phyloP scores from a whole-genome alignment of 2,329 filamentous ascomycete genomes.

The Tricladium varicosporioides region DNA sequence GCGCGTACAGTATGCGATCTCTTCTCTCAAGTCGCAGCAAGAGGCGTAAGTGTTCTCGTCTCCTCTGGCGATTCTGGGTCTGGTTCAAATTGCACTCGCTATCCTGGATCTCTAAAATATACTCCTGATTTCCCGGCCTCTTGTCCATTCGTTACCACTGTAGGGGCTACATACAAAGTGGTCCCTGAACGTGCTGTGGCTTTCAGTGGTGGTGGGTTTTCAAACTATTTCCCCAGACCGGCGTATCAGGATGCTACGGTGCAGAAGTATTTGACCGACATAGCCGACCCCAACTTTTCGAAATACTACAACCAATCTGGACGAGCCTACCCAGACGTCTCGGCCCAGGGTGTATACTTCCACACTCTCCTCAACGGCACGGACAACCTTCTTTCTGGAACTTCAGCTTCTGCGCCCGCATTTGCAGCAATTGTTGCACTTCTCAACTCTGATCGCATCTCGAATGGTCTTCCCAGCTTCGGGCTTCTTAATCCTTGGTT shows the following conservation, averaged over 20 bases:
- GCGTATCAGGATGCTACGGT: slow-evolving; percentile 44
- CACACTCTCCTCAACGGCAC: slow-evolving; percentile 34
- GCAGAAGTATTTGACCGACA: slow-evolving; percentile 36
- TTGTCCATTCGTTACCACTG: slow-evolving; percentile 29
- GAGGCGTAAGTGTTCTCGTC: slow-evolving; percentile 61
- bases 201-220: slow-evolving; percentile 49
- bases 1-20: slow-evolving; percentile 58
- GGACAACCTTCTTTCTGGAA: slow-evolving; percentile 42
- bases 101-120: neutral
- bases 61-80: slow-evolving; percentile 56
- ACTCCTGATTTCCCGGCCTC: slow-evolving; percentile 45
- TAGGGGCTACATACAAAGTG: slow-evolving; percentile 39
- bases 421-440: slow-evolving; percentile 56
- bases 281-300: slow-evolving; percentile 51
- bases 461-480: slow-evolving; percentile 41
- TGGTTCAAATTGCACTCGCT: slow-evolving; percentile 40
- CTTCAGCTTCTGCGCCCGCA: slow-evolving; percentile 52
- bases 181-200: slow-evolving; percentile 51
- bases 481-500: slow-evolving; percentile 42
- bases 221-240: slow-evolving; percentile 44
- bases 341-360: slow-evolving; percentile 56
- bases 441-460: slow-evolving; percentile 57
- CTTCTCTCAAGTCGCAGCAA: slow-evolving; percentile 61
- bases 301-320: slow-evolving; percentile 38
- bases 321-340: slow-evolving; percentile 48